Conservation (phyloP, 2,329 filamentous ascomycete species). For the Ophiostoma novo-ulmi region DNA sequence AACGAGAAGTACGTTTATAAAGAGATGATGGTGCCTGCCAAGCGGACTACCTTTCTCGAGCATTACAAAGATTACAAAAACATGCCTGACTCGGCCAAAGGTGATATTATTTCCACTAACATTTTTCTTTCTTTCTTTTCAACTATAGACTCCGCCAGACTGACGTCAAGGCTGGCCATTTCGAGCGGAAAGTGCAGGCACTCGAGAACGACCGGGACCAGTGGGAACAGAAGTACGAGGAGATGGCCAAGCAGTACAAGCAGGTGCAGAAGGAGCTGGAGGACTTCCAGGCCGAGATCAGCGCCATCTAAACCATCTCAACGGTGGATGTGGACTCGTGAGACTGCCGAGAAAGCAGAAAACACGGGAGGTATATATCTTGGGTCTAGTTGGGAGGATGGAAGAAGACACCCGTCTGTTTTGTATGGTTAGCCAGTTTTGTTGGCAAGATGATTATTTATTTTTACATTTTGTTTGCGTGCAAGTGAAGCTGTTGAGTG, state of each 20-base stretch:
- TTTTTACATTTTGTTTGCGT: background rate
- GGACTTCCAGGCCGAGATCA: constrained; percentile 84
- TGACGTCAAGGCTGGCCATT: constrained; percentile 98
- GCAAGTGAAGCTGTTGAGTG: background rate
- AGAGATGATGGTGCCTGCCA: background rate
- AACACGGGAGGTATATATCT: constrained; percentile 17
- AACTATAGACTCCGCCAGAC: constrained; percentile 82
- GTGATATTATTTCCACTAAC: constrained; percentile 17
- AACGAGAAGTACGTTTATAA: constrained; percentile 83
- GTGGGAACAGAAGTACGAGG: constrained; percentile 97
- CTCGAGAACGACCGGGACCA: constrained; percentile 86
- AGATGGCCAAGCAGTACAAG: constrained; percentile 87
- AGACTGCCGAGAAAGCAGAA: background rate
- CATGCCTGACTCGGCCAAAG: constrained; percentile 21
- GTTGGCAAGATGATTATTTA: constrained; percentile 20
- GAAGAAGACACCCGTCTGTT: constrained; percentile 15
- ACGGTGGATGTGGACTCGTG: background rate
- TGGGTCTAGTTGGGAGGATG: constrained; percentile 20
- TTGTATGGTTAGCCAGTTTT: constrained; percentile 20
- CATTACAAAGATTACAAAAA: constrained; percentile 19
- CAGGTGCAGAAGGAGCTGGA: constrained; percentile 83
- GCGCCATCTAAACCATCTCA: constrained; percentile 68
- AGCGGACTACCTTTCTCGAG: constrained; percentile 20
- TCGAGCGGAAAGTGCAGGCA: constrained; percentile 98
- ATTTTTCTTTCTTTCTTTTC: constrained; percentile 23